A percentile compares a stretch with the other conserved stretches of the same genome.
These are phyloP conservation scores for Ampelomyces quisqualis DNA, from an alignment of 2,329 filamentous ascomycete species.

Conservation along the genomic window DNA sequence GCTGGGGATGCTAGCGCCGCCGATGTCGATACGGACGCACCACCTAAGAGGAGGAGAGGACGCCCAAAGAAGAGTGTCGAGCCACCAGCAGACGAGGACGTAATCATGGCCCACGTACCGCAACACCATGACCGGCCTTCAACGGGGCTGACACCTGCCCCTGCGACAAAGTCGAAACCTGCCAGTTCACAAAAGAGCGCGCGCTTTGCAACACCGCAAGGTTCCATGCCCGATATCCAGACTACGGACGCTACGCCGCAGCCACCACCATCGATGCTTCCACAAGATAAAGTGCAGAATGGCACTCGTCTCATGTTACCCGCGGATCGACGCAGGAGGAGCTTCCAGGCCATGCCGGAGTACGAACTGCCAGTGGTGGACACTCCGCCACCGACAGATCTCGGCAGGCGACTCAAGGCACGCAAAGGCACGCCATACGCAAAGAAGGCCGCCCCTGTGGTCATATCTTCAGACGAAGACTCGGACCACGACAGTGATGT, in stretches of 20 bases:
- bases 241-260: conserved; percentile 14
- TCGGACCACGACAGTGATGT: conserved; percentile 24
- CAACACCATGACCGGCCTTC: neutral
- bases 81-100: conserved; percentile 19
- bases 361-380: conserved; percentile 8
- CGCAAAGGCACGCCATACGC: conserved; percentile 34
- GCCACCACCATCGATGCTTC: neutral
- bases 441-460: conserved; percentile 17
- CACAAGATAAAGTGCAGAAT: conserved; percentile 1
- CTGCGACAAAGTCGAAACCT: neutral
- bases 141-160: conserved; percentile 9
- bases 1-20: conserved; percentile 22
- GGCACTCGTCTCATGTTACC: neutral
- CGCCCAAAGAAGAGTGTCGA: conserved; percentile 37
- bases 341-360: neutral
- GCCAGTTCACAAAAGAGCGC: conserved; percentile 12
- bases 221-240: conserved; percentile 6
- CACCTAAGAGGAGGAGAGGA: conserved; percentile 35
- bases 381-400: conserved; percentile 19
- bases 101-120: conserved; percentile 7
- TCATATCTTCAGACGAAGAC: conserved; percentile 23
- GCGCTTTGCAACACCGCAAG: conserved; percentile 7
- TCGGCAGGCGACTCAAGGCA: conserved; percentile 18
- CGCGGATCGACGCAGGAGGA: conserved; percentile 1
- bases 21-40: conserved; percentile 27